Base-by-base conservation (phyloP, 495 filamentous ascomycete genomes). In the Hypomontagnella monticulosa region DNA sequence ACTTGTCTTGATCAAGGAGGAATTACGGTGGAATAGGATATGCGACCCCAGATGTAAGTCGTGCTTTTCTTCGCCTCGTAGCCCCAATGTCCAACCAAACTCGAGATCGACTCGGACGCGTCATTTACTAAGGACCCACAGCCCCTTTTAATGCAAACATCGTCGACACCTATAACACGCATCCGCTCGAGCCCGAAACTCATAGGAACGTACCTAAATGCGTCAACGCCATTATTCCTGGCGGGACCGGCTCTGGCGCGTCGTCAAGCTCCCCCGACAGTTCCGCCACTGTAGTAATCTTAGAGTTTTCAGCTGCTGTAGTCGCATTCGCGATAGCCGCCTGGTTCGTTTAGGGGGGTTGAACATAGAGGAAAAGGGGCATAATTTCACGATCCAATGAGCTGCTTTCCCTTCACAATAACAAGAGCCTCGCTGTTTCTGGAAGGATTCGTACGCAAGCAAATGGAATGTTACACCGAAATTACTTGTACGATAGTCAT, bases 201-300 rank as follows among this genome's bases (percentile, higher is more conserved):
- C 52, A 48, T 9, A 23, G 12, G 4, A 7, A 46, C 14, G 44
- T 18, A 8, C 37, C 63, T 2, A 60, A 23, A 11, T 62, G 64
- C 36, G 58, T 59, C 41, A 48, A 50, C 37, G 58, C 53, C n/a
- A 54, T 49, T 34, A 15, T 67, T 9, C 53, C 58, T 27, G 23
- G n/a, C 27, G 16, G 27, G 20, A 38, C 38, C 1, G 42, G 1
- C 19, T 20, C 23, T n/a, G 46, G 56, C 4, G 30, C 18, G 8
- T 27, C 16, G 11, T n/a, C 57, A 4, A 30, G 34, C 34, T 43
- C 8, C 16, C 10, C 52, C 15, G 19, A 20, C 18, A 36, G 8
- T 10, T 38, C 53, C 0, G 32, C 19, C 4, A 23, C 48, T 6
- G 5, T 16, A n/a, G 18, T 10, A 34, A 1, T n/a, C 27, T n/a